phyloP scores from a whole-genome alignment of 768 basidiomycete genomes.

The Xerocomus brunneocitrinus region DNA sequence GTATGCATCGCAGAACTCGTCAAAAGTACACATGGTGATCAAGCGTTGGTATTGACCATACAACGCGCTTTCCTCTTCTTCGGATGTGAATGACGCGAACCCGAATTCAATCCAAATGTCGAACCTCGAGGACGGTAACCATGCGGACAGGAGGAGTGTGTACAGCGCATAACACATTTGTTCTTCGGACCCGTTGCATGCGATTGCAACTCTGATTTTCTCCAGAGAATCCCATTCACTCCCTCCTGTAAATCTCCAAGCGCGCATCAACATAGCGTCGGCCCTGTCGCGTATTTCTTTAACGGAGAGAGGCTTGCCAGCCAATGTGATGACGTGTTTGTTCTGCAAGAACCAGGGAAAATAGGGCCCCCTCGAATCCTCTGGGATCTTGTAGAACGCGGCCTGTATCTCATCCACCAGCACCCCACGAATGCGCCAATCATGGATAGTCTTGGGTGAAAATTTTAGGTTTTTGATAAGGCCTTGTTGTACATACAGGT shows the following conservation, averaged over 20 bases:
- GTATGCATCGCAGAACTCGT: background rate
- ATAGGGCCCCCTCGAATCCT: constrained; percentile 22
- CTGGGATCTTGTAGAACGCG: too few relatives aligned
- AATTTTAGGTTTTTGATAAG: constrained; percentile 20
- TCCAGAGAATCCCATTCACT: background rate
- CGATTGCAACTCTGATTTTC: background rate
- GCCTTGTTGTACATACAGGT: constrained; percentile 2
- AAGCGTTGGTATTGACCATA: too few relatives aligned
- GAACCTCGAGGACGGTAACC: background rate
- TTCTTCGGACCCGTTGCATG: background rate
- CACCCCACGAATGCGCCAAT: too few relatives aligned
- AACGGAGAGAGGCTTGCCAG: background rate
- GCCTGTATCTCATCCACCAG: too few relatives aligned
- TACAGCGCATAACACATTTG: constrained; percentile 3
- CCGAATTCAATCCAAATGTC: constrained; percentile 15
- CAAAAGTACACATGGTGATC: too few relatives aligned
- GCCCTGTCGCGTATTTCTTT: background rate
- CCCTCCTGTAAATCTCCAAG: constrained; percentile 9
- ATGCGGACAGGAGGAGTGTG: background rate
- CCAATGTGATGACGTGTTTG: constrained; percentile 22
- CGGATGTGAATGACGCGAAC: constrained; percentile 14
- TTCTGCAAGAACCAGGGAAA: constrained; percentile 37
- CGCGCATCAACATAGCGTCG: background rate
- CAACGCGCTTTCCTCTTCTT: constrained; percentile 4
- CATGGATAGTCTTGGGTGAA: too few relatives aligned